Evolutionary conservation across 768 basidiomycete species (phyloP).

Genomic region (Tylopilus cervinicoccineus): DNA sequence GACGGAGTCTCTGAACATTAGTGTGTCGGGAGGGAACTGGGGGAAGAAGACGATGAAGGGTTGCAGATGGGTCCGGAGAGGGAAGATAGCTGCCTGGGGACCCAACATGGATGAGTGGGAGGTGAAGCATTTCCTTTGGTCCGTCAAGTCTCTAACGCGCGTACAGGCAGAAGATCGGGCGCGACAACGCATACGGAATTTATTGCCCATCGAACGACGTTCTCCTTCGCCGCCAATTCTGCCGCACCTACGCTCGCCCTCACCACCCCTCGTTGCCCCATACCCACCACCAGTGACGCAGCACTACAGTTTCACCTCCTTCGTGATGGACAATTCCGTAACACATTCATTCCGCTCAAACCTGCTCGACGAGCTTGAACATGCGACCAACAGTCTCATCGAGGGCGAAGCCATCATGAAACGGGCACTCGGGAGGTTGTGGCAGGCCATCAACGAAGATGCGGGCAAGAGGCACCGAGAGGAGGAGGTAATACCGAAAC

Average conservation of each 20-base stretch:
- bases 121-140: conserved; percentile 36
- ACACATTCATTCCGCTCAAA: conserved; percentile 81
- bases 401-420: conserved; percentile 76
- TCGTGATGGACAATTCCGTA: conserved; percentile 81
- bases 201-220: conserved; percentile 57
- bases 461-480: conserved; percentile 37
- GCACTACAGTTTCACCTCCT: conserved; percentile 76
- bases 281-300: conserved; percentile 65
- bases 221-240: conserved; percentile 71
- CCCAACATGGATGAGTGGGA: conserved; percentile 85
- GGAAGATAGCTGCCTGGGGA: conserved; percentile 83
- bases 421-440: conserved; percentile 71
- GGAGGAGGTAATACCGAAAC: conserved; percentile 57
- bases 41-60: conserved; percentile 72
- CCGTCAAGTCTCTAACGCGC: conserved; percentile 8
- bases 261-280: conserved; percentile 74
- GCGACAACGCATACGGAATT: conserved; percentile 68
- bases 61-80: conserved; percentile 78
- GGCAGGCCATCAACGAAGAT: conserved; percentile 78
- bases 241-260: conserved; percentile 73
- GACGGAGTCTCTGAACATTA: conserved; percentile 49
- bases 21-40: conserved; percentile 70
- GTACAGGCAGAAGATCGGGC: conserved; percentile 76
- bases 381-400: conserved; percentile 78
- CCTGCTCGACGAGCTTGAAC: conserved; percentile 73